Evolutionary conservation across 345 rosid species (phyloP), one percentile per base, ranked within the genome.

Genomic region (Hypericum androsaemum): DNA sequence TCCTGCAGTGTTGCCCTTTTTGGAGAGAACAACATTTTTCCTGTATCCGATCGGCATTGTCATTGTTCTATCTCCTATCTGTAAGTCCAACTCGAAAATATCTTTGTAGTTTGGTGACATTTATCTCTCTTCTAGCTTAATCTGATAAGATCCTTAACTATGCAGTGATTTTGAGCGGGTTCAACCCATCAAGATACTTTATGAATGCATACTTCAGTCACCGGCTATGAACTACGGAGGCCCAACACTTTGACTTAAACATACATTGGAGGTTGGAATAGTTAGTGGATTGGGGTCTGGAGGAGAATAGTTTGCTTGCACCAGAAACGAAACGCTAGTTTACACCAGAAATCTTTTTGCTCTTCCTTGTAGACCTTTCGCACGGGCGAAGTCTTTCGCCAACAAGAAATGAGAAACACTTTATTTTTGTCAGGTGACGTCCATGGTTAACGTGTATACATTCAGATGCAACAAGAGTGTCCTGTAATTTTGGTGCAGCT

Each of bases 1-100:
- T 32, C 42, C 39, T 72, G 72, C 84, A 88, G 99, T 88, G 50
- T 79, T 94, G 38, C 99, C 99, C 39, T 94, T 94, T 76, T 62
- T 94, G 77, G 99, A 94, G 76, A 82, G 89, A 67, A 88, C 99
- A 45, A 82, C 97, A 0, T 94, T 88, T 74, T 94, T 88, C 73
- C 84, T 94, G 37, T 94, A 94, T 68, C 99, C 99, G 61, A 88
- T 94, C 8, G 95, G 95, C 22, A 64, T 70, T 32, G 75, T 74
- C 47, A 79, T 94, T 39, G 89, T 82, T 65, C 82, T 94, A 14
- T 81, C 86, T 8, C 97, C 99, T 12, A 76, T 88, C 50, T 37
- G 97, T 94, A 83, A 86, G 98, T 77, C 54, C 39, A n/a, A 6
- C 44, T 46, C 28, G 11, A 36, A 16, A 39, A 22, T 37, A 54